Base-by-base conservation (phyloP, 257 asterid species). In the Galeopsis tetrahit region DNA sequence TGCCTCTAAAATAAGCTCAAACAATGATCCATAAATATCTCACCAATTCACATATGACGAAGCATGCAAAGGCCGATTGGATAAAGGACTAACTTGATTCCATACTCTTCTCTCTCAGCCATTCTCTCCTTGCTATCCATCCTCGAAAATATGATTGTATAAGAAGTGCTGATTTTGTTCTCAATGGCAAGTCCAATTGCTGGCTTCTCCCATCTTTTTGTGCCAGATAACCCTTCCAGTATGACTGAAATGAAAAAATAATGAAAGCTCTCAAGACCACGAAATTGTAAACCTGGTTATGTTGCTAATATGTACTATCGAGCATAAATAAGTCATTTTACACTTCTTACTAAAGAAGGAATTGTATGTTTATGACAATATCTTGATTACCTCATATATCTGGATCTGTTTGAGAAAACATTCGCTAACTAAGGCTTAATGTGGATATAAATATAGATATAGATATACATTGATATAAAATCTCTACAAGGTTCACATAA, bases 161-260 rank as follows among this genome's bases (percentile, higher is more conserved):
- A 64, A 84, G 64, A 80, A 88, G 70, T 39, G 86, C 94, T 13
- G 92, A 81, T 62, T 69, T 77, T 69, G 85, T 76, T 77, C 95
- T 83, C 82, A 75, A 72, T 39, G 95, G 91, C 81, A 92, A 73
- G 57, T 92, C 94, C 58, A 63, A 76, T 71, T 90, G 80, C 77
- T 90, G 90, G 56, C 55, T 87, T 82, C 79, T 85, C 15, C 92
- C 80, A 28, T 82, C 77, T 83, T 88, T 92, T 49, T 97, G 83
- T 40, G 93, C 91, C 71, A 84, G 82, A 83, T 85, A 95, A 28
- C 96, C 98, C 80, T 84, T 95, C 95, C 96, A 88, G 84, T 78
- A 80, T 28, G 98, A 83, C 98, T 93, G 88, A 46, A 77, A 21
- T 21, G 28, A 21, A 6, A 51, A 48, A 48, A 52, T 7, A 66